These are phyloP conservation scores for Fraxinus sp. DNA, from an alignment of 305 asterid genomes.

Conservation along the genomic window DNA sequence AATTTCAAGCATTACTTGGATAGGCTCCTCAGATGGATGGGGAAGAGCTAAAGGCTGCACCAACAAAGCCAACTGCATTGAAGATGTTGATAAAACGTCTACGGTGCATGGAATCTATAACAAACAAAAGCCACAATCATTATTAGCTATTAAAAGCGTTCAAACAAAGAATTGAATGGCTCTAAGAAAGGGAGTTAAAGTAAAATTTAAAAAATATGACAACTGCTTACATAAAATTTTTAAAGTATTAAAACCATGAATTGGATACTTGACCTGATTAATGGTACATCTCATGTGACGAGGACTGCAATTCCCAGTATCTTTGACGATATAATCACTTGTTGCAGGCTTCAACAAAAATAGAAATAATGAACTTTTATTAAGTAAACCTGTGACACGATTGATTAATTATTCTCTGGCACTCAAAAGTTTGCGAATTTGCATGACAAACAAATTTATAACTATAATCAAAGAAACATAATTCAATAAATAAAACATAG, in stretches of 20 bases:
- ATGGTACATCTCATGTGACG: conserved; percentile 95
- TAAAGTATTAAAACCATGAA: conserved; percentile 10
- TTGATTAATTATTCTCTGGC: background rate
- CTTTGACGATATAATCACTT: conserved; percentile 85
- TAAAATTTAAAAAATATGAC: background rate
- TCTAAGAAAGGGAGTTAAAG: background rate
- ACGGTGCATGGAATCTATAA: conserved; percentile 87
- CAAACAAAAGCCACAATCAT: conserved; percentile 17
- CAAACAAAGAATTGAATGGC: background rate
- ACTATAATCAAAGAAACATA: conserved; percentile 11
- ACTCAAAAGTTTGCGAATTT: conserved; percentile 26
- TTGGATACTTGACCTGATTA: conserved; percentile 64
- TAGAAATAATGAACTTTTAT: conserved; percentile 16
- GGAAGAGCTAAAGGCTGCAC: conserved; percentile 98
- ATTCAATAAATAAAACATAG: background rate
- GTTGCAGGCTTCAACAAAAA: conserved; percentile 82
- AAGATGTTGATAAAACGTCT: conserved; percentile 93
- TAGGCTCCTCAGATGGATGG: conserved; percentile 96
- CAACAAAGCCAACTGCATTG: conserved; percentile 89
- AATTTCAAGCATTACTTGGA: conserved; percentile 59
- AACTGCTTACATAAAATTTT: background rate
- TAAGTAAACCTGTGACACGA: background rate
- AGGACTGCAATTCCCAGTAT: conserved; percentile 98
- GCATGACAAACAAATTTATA: conserved; percentile 10
- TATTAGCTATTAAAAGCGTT: background rate